Evolutionary conservation across 306 rosid species (phyloP), one percentile per base, ranked within the genome.

Genomic region (Lathyrus sativus): DNA sequence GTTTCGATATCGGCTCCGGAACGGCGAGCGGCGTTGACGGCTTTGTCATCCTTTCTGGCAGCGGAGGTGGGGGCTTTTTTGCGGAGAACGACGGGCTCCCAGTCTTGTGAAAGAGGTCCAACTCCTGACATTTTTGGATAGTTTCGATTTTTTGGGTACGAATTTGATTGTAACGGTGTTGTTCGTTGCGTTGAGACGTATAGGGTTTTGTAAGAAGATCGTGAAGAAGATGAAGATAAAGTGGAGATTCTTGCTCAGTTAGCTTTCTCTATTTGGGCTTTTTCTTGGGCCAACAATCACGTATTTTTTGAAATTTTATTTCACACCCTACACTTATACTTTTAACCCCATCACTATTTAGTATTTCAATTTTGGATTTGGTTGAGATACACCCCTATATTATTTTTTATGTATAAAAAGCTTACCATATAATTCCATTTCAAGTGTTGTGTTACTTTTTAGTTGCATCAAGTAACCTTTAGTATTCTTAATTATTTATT

Each of bases 11-110:
- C 95, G 5, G 91, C 98, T 7, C 96, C 96, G 72, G 89, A 0
- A 31, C 92, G 96, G 59, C 95, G 96, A 62, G 96, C 98, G 17
- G 95, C 96, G 87, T 89, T 89, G 78, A 92, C 96, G 24, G 90
- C 98, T 76, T 92, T 87, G 78, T 92, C 96, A 50, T 89, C 98
- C 78, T 89, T 92, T 81, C 82, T 86, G 63, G 96, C 96, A 43
- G 96, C 95, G 49, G 96, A 79, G 74, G 82, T 87, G 48, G 92
- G 96, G 0, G 92, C 88, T 82, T 89, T 92, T 80, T 89, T 92
- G 77, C 92, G 84, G 68, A 92, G 78, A 4, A 92, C 92, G 12
- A 89, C 88, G 3, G 98, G 96, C 17, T 92, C 98, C 96, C 96
- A 92, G 46, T 92, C 96, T 79, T 89, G 95, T 0, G 92, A 68